A percentile compares a stretch with the other conserved stretches of the same genome.
phyloP scores from a whole-genome alignment of 2,329 filamentous ascomycete genomes.

The Xylaria sp. region DNA sequence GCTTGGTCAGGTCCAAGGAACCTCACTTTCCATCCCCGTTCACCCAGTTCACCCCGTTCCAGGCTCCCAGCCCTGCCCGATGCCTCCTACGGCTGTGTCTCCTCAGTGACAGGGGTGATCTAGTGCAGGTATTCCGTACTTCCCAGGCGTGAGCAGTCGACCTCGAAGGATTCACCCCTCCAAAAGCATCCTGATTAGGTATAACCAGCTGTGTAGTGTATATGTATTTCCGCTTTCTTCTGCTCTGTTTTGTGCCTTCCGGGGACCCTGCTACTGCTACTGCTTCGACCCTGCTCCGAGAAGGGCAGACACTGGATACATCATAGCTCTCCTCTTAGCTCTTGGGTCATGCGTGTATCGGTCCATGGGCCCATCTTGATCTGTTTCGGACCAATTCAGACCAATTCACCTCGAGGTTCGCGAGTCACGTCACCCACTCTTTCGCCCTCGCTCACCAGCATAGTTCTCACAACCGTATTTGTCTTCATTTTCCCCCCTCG shows the following conservation, averaged over 20 bases:
- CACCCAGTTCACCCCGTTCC: conserved; percentile 17
- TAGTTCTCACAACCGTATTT: conserved; percentile 21
- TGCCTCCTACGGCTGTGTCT: conserved; percentile 21
- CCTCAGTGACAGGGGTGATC: conserved; percentile 35
- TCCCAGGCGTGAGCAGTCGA: conserved; percentile 20
- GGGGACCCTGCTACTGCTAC: conserved; percentile 23
- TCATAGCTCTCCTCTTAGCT: conserved; percentile 10
- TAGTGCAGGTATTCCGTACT: conserved; percentile 4
- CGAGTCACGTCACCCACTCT: conserved; percentile 24
- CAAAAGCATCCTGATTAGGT: conserved; percentile 29
- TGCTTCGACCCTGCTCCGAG: conserved; percentile 33
- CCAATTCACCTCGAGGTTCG: conserved; percentile 24
- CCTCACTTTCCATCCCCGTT: conserved; percentile 13
- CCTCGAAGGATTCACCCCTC: conserved; percentile 34
- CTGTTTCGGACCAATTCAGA: conserved; percentile 27
- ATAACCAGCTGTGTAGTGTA: not conserved
- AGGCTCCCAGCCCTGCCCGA: conserved; percentile 29
- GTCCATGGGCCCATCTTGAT: conserved; percentile 19
- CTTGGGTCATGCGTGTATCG: conserved; percentile 12
- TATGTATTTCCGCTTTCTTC: conserved; percentile 45
- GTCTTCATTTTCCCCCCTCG: conserved; percentile 23
- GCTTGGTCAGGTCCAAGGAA: conserved; percentile 17
- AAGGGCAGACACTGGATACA: conserved; percentile 14
- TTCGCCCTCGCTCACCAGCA: conserved; percentile 24
- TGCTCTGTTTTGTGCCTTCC: conserved; percentile 34